These are phyloP conservation scores for Fragaria vesca DNA, from an alignment of 306 rosid species.

Conservation along the genomic window DNA sequence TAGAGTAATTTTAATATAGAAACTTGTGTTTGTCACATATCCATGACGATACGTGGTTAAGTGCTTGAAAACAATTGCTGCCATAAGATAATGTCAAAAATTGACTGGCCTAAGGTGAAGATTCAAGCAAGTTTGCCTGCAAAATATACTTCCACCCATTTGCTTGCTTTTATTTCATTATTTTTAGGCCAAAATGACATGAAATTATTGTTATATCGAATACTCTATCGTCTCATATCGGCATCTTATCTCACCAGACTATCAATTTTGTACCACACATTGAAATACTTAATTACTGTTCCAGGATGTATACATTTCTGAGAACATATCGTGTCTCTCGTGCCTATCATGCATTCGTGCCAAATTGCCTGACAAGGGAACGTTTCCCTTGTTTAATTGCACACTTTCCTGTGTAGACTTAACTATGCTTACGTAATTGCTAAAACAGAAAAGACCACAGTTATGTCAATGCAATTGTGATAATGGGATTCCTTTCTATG, in stretches of 20 bases:
- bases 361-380: background rate
- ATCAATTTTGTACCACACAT: background rate
- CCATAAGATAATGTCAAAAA: background rate
- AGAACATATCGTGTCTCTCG: background rate
- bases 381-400: background rate
- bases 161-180: background rate
- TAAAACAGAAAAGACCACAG: background rate
- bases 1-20: background rate
- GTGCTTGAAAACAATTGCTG: background rate
- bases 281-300: background rate
- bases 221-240: background rate
- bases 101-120: background rate
- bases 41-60: background rate
- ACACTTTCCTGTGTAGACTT: background rate
- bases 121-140: background rate
- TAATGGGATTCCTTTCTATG: constrained; percentile 7
- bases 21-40: background rate
- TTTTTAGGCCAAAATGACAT: background rate
- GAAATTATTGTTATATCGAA: background rate
- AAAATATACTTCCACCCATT: background rate
- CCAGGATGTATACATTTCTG: background rate
- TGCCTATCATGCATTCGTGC: background rate
- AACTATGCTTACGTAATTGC: background rate
- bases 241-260: background rate
- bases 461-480: background rate